phyloP scores from a whole-genome alignment of 2,329 filamentous ascomycete genomes.

The Trichophaea hybrida region DNA sequence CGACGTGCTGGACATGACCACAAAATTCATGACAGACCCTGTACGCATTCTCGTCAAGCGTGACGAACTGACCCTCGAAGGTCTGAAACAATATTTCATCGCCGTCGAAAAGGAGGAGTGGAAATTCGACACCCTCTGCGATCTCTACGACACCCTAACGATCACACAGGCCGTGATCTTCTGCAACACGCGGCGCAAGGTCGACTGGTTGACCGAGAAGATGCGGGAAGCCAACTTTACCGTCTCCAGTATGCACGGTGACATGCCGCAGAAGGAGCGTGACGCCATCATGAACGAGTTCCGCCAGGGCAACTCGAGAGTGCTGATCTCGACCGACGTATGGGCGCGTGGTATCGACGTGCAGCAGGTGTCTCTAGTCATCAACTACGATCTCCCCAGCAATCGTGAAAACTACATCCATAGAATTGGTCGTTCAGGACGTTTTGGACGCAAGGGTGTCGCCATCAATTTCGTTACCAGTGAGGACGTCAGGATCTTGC shows the following conservation, averaged over 20 bases:
- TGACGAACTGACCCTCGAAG: slow-evolving; percentile 94
- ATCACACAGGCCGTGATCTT: slow-evolving; percentile 99
- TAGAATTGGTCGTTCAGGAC: slow-evolving; percentile 85
- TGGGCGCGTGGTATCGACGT: slow-evolving; percentile 98
- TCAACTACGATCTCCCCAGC: slow-evolving; percentile 96
- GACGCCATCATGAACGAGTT: slow-evolving; percentile 99
- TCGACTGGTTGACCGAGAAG: slow-evolving; percentile 98
- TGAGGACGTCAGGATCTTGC: slow-evolving; percentile 91
- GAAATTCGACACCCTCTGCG: slow-evolving; percentile 98
- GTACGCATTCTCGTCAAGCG: slow-evolving; percentile 95
- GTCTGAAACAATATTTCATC: slow-evolving; percentile 97
- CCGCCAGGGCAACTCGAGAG: slow-evolving; percentile 85
- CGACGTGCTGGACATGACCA: slow-evolving; percentile 97
- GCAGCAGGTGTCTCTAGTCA: slow-evolving; percentile 93
- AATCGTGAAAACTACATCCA: slow-evolving; percentile 99
- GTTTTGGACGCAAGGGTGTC: slow-evolving; percentile 89
- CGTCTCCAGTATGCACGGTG: slow-evolving; percentile 95
- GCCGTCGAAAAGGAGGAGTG: slow-evolving; percentile 98
- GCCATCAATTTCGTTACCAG: slow-evolving; percentile 99
- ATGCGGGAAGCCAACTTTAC: slow-evolving; percentile 99
- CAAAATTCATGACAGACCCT: slow-evolving; percentile 98
- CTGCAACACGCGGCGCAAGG: slow-evolving; percentile 97
- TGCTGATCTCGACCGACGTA: slow-evolving; percentile 93
- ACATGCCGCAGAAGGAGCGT: slow-evolving; percentile 96
- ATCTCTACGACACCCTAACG: slow-evolving; percentile 95